Base-by-base conservation (phyloP, 257 asterid species). In the Ilex aquifolium region DNA sequence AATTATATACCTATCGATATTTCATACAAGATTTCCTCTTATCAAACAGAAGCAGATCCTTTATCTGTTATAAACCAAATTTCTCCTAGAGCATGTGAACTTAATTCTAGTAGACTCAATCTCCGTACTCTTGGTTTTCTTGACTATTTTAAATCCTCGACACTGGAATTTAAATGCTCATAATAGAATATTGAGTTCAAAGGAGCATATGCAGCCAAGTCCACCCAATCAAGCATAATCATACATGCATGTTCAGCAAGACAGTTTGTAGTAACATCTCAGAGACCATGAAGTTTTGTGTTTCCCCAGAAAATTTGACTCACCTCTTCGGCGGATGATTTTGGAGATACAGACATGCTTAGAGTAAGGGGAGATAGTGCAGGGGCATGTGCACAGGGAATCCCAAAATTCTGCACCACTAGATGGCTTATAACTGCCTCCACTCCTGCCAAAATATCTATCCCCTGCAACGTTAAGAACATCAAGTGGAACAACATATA, bases 311-410 rank as follows among this genome's bases (percentile, higher is more conserved):
- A 44, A 55, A 64, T 7, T 42, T 15, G 16, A 30, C 46, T 56
- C 54, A 88, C 96, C 97, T 91, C 97, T 77, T 91, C 96, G 40
- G 97, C 91, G 64, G 94, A 91, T 60, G 97, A 80, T 79, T 86
- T 91, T 21, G 96, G 96, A 65, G 81, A 82, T 31, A 88, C 60
- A 7, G 79, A 63, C 42, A 70, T 64, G 65, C 80, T 77, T 73
- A 86, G 50, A 58, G 92, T 82, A 63, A 72, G 70, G 32, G 94
- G 91, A 56, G 76, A 81, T 56, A 88, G 62, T 30, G 98, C 96
- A 55, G 95, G 96, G 60, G 96, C 90, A 69, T 91, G 98, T 5
- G 95, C 98, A 56, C 95, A 91, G 53, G 98, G 98, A 67, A 91
- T 86, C 61, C 80, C 67, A 14, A 80, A 88, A 62, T 81, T 77